These are phyloP conservation scores for Penicillium coffeae DNA, from an alignment of 495 filamentous ascomycete species.

Conservation along the genomic window DNA sequence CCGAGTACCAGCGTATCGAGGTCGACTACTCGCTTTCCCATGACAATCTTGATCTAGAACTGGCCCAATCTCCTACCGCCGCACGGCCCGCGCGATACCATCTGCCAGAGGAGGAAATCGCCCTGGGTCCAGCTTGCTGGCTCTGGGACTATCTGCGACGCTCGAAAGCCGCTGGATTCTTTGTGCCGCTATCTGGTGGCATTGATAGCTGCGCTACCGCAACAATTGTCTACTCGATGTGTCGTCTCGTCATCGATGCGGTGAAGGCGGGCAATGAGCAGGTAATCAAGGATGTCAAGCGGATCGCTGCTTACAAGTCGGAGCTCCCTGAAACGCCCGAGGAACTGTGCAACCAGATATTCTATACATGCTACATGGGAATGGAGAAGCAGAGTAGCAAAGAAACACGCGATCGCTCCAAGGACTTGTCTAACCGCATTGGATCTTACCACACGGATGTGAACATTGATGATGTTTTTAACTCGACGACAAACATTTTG, in stretches of 20 bases:
- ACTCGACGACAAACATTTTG: conserved; percentile 10
- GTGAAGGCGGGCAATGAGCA: conserved; percentile 30
- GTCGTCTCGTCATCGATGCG: conserved; percentile 64
- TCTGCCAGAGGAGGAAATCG: conserved; percentile 68
- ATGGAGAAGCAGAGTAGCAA: conserved; percentile 13
- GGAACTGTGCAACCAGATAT: conserved; percentile 11
- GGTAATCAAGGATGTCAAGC: conserved; percentile 11
- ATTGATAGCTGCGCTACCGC: conserved; percentile 59
- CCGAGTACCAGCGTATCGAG: conserved; percentile 29
- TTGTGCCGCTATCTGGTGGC: conserved; percentile 59
- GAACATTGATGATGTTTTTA: conserved; percentile 8
- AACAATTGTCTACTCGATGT: conserved; percentile 72
- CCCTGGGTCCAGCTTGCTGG: conserved; percentile 63
- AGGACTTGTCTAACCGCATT: conserved; percentile 4
- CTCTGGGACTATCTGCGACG: conserved; percentile 80
- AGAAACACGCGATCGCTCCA: conserved; percentile 6
- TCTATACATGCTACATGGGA: conserved; percentile 10
- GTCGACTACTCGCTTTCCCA: conserved; percentile 28
- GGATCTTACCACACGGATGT: conserved; percentile 11
- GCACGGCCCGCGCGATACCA: conserved; percentile 47
- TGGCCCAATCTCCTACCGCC: conserved; percentile 27
- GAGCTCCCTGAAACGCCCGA: conserved; percentile 9
- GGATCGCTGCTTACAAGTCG: conserved; percentile 7
- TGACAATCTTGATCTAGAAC: conserved; percentile 26
- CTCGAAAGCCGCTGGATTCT: conserved; percentile 54